Percentiles rank a stretch among this genome's conserved stretches.
Conservation (phyloP, 331 rosid species). For the Quercus phellos region DNA sequence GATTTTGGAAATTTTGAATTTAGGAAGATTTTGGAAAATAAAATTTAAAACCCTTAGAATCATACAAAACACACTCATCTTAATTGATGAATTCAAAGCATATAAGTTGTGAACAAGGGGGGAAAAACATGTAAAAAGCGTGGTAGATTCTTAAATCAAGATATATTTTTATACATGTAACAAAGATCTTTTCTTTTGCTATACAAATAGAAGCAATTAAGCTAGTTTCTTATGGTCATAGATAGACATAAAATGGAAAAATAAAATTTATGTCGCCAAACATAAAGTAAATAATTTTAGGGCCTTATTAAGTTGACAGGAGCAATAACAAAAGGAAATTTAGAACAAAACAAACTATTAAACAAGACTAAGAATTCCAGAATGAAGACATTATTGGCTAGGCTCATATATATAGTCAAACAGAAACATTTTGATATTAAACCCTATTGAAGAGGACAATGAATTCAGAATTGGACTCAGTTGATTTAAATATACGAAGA, state of each 20-base stretch:
- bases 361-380: not conserved
- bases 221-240: not conserved
- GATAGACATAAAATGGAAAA: not conserved
- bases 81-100: not conserved
- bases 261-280: not conserved
- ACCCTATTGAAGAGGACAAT: not conserved
- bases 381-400: not conserved
- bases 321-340: conserved; percentile 24
- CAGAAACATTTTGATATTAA: not conserved
- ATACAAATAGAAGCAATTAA: not conserved
- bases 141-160: not conserved
- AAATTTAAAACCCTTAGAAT: not conserved
- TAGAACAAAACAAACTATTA: conserved; percentile 16
- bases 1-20: not conserved
- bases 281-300: not conserved
- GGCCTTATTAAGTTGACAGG: not conserved
- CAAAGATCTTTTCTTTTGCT: not conserved
- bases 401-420: not conserved
- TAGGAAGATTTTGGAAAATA: not conserved
- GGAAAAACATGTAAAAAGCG: not conserved
- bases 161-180: not conserved
- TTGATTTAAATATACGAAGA: not conserved
- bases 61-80: not conserved
- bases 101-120: not conserved
- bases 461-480: too few species aligned